Base-by-base conservation (phyloP, 2,329 filamentous ascomycete genomes). In the Parafenestella ontariensis region DNA sequence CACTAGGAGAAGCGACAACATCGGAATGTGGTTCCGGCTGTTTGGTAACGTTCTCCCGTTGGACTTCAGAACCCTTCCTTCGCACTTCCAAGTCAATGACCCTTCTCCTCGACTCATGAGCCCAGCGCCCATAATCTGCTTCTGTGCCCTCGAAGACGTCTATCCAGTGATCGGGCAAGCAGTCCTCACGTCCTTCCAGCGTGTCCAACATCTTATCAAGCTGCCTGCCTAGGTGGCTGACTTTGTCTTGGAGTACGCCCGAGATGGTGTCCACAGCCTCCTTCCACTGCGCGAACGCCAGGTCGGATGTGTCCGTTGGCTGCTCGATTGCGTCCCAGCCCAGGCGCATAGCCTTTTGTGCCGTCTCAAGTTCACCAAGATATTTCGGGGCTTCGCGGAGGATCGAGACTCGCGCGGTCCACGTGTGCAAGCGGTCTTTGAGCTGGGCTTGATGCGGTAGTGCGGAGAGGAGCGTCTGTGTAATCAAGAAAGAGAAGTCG, bases 401-500 rank as follows among this genome's bases (percentile, higher is more conserved):
- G 5, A 97, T 88, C 1, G 85, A 78, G 13, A 98, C 78, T 18
- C 95, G 88, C 36, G 90, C 82, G 23, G 83, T 87, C 95, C 95
- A 99, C 1, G 83, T 83, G 51, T 87, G 85, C 45, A 98, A 80
- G n/a, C 96, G 77, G 8, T 84, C 83, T 49, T 86, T 87, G 20
- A 99, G 77, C 49, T 84, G 87, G 9, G 91, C 89, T 37, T 97
- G 78, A 54, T 90, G 88, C 1, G 95, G 95, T 18, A 99, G 82
- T 3, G 92, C 87, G 70, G 95, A 91, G n/a, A 99, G 78, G 17
- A 96, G 90, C 29, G 94, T 96, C 24, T 93, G 91, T 1, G 95
- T 97, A 52, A 98, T 85, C 42, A 98, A 84, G 21, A 94, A 91
- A 8, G 92, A 93, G 67, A 96, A 87, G 74, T 98, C 95, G 65